Evolutionary conservation across 208 protist species (phyloP), one percentile per base, ranked within the genome.

Genomic region (Wallacemonas rigidus): DNA sequence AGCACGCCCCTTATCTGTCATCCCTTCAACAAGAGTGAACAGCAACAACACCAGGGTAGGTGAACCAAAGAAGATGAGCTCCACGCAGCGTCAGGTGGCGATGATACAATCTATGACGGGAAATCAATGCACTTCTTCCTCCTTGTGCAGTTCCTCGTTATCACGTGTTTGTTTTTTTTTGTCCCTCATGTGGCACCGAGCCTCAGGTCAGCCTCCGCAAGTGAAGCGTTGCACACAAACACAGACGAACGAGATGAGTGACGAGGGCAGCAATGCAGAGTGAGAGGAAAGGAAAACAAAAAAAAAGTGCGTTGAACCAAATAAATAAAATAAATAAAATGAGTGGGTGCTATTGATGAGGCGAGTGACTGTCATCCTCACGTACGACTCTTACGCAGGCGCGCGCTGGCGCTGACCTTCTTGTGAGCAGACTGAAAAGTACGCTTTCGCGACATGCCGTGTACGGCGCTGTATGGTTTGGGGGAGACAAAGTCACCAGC

Each of bases 301-400:
- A 63, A 70, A 76, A 70, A 54, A 12, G 51, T 8, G 50, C 58
- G 47, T 44, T 63, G 55, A 54, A 26, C 55, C 60, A 41, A 69
- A 41, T 8, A 55, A 54, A 51, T 63, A 55, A 54, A 26, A 56
- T 67, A 41, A 69, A 41, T 8, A 55, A 72, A 7, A 62, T 15
- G 6, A 36, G n/a, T 56, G 14, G 7, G n/a, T 56, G 51, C 7
- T 5, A 36, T 7, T 56, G n/a, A 51, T 8, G 47, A 14, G 14
- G 47, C 14, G 47, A 14, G 47, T 8, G 51, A 56, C 17, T 8
- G 12, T 12, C 8, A 50, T 2, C 45, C 51, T 67, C 39, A 65
- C 5, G n/a, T 65, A 8, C 60, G 60, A 38, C 60, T 35, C 39
- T 38, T 45, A 41, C 60, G 60, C 43, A 50, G 5, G n/a, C 60